Conservation (phyloP, 768 basidiomycete species). For the Infundibulicybe gibba region DNA sequence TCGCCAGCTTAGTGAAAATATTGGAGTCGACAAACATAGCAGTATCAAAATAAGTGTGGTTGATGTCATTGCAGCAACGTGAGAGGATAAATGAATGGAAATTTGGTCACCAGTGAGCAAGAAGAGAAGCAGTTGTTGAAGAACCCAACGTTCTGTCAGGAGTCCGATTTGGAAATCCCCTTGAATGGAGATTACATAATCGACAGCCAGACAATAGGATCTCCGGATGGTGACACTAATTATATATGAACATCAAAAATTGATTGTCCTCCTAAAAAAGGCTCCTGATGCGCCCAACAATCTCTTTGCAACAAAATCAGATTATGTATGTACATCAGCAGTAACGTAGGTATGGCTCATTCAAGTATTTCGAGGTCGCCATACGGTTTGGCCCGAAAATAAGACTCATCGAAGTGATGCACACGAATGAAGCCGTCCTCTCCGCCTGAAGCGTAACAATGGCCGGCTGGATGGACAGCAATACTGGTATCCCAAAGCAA, state of each 20-base stretch:
- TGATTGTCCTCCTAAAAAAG: background rate
- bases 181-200: no score
- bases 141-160: no score
- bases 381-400: slow-evolving; percentile 89
- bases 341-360: slow-evolving; percentile 18
- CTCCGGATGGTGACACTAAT: no score
- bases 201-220: no score
- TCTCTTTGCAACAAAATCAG: no score
- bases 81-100: background rate
- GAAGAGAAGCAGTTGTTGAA: no score
- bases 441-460: slow-evolving; percentile 88
- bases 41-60: slow-evolving; percentile 23
- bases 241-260: no score
- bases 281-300: no score
- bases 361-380: slow-evolving; percentile 76
- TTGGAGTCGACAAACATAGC: slow-evolving; percentile 22
- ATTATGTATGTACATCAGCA: background rate
- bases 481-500: slow-evolving; percentile 48
- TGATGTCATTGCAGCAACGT: slow-evolving; percentile 8
- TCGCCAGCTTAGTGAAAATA: slow-evolving; percentile 7
- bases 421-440: slow-evolving; percentile 95
- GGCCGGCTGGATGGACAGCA: slow-evolving; percentile 88
- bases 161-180: no score
- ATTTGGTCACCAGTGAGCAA: background rate
- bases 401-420: slow-evolving; percentile 92